Percentiles rank a stretch among this genome's conserved stretches.
phyloP scores from a whole-genome alignment of 2,329 filamentous ascomycete genomes.

The Botrytis fabae region DNA sequence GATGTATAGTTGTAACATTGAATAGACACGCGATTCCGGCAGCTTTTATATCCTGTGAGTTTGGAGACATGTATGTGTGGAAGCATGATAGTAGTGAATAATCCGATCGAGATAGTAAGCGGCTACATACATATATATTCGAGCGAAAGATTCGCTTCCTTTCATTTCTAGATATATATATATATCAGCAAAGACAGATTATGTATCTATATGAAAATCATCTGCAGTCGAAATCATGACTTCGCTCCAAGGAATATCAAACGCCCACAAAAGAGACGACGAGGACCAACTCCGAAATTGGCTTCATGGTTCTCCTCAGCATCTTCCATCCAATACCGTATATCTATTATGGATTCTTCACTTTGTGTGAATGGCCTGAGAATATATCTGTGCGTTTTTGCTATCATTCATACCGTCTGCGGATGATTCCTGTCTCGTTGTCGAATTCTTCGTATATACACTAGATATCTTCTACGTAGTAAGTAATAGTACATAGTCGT shows the following conservation, averaged over 20 bases:
- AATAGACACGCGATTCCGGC: fast-evolving
- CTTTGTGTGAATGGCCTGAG: not conserved
- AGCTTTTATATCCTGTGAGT: fast-evolving
- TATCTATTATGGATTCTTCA: too few species aligned
- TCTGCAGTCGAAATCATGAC: not conserved
- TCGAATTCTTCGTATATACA: not conserved
- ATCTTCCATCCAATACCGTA: too few species aligned
- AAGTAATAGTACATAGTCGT: not conserved
- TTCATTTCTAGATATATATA: not conserved
- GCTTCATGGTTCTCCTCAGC: not conserved
- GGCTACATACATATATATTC: too few species aligned
- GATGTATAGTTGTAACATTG: too few species aligned
- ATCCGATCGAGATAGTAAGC: not conserved
- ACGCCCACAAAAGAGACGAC: not conserved
- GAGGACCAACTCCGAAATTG: not conserved
- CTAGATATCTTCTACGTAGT: not conserved
- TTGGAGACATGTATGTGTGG: too few species aligned
- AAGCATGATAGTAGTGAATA: not conserved
- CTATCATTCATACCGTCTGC: not conserved
- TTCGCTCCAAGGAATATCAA: not conserved
- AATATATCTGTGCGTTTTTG: not conserved
- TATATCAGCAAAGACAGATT: not conserved
- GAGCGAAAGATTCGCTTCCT: not conserved
- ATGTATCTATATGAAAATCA: not conserved
- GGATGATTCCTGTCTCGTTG: not conserved